Conservation (phyloP, 306 rosid genomes). For the Pyrus communis region DNA sequence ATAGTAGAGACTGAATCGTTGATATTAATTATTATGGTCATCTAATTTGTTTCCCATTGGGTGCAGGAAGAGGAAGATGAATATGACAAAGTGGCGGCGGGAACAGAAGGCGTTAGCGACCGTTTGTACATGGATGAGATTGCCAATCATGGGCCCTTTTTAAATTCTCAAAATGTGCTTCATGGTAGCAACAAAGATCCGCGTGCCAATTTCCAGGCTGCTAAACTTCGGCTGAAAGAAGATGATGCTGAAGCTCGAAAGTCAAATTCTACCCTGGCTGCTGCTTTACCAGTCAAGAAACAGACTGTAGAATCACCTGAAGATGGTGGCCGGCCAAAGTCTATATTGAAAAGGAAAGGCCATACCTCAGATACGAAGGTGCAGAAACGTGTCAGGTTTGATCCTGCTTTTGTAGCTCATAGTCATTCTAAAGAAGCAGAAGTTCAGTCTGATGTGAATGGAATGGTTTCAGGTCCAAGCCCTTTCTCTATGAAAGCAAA, state of each 20-base stretch:
- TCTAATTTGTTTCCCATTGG: neutral
- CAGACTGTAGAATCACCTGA: neutral
- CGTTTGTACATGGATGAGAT: conserved; percentile 19
- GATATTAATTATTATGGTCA: neutral
- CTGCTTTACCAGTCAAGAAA: neutral
- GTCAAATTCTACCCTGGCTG: neutral
- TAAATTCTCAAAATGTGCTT: conserved; percentile 28
- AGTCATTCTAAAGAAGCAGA: neutral
- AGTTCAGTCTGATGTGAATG: neutral
- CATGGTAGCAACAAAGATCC: conserved; percentile 5
- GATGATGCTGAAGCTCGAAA: conserved; percentile 17
- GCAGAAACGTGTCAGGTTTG: conserved; percentile 26
- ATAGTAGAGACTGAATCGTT: neutral
- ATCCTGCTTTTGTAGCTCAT: conserved; percentile 3
- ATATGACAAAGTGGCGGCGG: conserved; percentile 29
- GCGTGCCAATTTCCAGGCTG: conserved; percentile 22
- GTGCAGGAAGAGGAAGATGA: conserved; percentile 34
- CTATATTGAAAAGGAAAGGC: conserved; percentile 27
- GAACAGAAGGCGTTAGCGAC: conserved; percentile 9
- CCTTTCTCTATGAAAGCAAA: no score
- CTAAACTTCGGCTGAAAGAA: conserved; percentile 22
- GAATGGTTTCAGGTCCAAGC: neutral
- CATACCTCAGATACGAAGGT: neutral
- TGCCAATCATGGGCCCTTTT: conserved; percentile 12
- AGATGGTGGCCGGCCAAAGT: conserved; percentile 11